Conservation (phyloP, 2,329 filamentous ascomycete genomes). For the Epicoccum nigrum region DNA sequence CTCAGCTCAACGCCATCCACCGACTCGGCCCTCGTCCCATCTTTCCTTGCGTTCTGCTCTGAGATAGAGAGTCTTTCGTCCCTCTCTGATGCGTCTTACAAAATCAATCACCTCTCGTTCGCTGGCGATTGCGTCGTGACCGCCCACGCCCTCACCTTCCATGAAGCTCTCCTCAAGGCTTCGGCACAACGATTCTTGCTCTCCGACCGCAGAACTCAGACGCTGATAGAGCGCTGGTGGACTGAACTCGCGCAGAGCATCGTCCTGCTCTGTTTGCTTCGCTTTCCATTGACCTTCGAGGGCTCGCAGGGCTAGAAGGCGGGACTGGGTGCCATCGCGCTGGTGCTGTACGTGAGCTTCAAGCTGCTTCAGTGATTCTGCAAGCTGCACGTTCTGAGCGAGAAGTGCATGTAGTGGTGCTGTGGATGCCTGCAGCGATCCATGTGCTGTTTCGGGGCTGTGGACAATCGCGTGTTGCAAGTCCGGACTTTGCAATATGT, state of each 20-base stretch:
- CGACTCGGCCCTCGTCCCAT: slow-evolving; percentile 95
- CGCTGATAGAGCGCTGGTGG: slow-evolving; percentile 86
- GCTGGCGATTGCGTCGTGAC: slow-evolving; percentile 59
- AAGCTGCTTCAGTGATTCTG: slow-evolving; percentile 65
- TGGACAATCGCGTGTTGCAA: slow-evolving; percentile 78
- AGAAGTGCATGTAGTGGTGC: slow-evolving; percentile 69
- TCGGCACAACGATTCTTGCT: slow-evolving; percentile 80
- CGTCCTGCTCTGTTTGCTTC: slow-evolving; percentile 88
- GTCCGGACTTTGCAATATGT: slow-evolving; percentile 67
- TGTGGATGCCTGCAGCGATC: slow-evolving; percentile 71
- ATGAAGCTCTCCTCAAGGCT: slow-evolving; percentile 94
- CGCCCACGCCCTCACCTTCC: slow-evolving; percentile 60
- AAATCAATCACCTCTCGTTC: slow-evolving; percentile 88
- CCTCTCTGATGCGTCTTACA: slow-evolving; percentile 80
- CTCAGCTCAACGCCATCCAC: slow-evolving; percentile 74
- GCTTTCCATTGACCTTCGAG: slow-evolving; percentile 91
- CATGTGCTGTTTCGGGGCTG: slow-evolving; percentile 70
- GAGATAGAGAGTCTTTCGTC: slow-evolving; percentile 77
- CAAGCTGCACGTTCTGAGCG: slow-evolving; percentile 73
- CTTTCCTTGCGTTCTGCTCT: slow-evolving; percentile 86
- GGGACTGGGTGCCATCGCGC: slow-evolving; percentile 76
- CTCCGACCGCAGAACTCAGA: slow-evolving; percentile 74
- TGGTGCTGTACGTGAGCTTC: slow-evolving; percentile 65
- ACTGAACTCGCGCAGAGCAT: slow-evolving; percentile 81
- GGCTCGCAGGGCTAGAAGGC: slow-evolving; percentile 80